Conservation (phyloP, 371 early-diverging fungal genomes). For the Actinomortierella ambigua region DNA sequence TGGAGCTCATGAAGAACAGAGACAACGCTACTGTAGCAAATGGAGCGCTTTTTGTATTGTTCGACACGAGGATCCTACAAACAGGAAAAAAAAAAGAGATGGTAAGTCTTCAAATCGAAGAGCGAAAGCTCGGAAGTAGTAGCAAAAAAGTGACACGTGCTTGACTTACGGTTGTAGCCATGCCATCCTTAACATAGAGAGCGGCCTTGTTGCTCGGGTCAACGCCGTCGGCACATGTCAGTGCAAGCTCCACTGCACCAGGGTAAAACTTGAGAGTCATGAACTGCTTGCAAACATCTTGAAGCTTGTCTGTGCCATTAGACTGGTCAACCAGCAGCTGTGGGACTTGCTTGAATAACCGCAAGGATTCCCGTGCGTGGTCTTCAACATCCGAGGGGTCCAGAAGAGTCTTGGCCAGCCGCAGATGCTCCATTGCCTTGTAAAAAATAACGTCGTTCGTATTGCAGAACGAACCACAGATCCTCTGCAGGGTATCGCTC, state of each 20-base stretch:
- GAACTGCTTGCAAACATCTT: constrained; percentile 62
- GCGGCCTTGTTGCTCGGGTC: constrained; percentile 67
- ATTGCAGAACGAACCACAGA: constrained; percentile 78
- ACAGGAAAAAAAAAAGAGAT: background rate
- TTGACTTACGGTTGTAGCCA: constrained; percentile 30
- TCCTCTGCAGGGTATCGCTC: constrained; percentile 60
- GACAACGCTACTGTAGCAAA: constrained; percentile 33
- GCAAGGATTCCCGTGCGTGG: constrained; percentile 63
- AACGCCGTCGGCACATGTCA: constrained; percentile 67
- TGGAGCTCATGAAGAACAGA: constrained; percentile 25
- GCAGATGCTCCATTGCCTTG: constrained; percentile 70
- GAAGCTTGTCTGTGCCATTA: constrained; percentile 57
- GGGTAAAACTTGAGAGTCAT: constrained; percentile 54
- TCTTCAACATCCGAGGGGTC: constrained; percentile 53
- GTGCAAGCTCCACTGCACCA: constrained; percentile 68
- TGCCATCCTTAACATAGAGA: constrained; percentile 50
- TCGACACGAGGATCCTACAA: constrained; percentile 39
- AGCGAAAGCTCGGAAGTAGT: constrained; percentile 4
- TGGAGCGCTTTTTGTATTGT: constrained; percentile 37
- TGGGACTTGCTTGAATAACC: constrained; percentile 58
- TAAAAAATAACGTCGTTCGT: constrained; percentile 75
- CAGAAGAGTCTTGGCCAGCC: constrained; percentile 49
- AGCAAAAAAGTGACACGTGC: constrained; percentile 15
- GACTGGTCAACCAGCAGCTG: constrained; percentile 41
- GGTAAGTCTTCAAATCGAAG: constrained; percentile 4